Evolutionary conservation across 305 asterid genomes (phyloP), one percentile per base, ranked within the genome.

Genomic region (Fraxinus nigra): DNA sequence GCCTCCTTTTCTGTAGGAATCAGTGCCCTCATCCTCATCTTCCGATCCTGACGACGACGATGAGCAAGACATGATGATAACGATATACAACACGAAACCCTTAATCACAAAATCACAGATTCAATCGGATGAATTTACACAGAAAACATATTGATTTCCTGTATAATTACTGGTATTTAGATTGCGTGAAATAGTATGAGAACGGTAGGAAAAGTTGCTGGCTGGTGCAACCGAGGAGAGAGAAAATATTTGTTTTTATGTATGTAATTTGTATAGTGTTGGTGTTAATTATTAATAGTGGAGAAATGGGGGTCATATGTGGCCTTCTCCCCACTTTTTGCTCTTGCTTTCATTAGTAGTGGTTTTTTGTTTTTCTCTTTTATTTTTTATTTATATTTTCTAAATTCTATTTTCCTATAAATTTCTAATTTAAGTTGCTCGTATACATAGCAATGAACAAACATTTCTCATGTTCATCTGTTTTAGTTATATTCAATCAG

Each of bases 1-100:
- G 2, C 99, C 99, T 74, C 99, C 99, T 87, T 96, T 96, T 43
- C 99, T 80, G 87, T 96, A 96, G 0, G 97, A 96, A 72, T 93
- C 97, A 69, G 87, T 85, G 79, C 95, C 98, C 84, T 96, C 99
- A 74, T 94, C 98, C 85, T 96, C 99, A 7, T 96, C 99, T 48
- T 93, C 98, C 87, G 99, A 96, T 87, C 94, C 99, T 79, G 99
- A 96, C n/a, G 97, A 93, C 26, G 99, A 94, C 37, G 98, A 14
- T 48, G 59, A 91, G 85, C 91, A 89, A 13, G 98, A 91, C 99
- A 95, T 92, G 86, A 59, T 80, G 82, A 82, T 72, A 82, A 77
- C 34, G 73, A 82, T 38, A 83, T 30, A 22, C 8, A 43, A 67
- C 73, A 76, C 63, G 74, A 65, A 84, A 81, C 78, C 78, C 79